Conservation (phyloP, 176 grass and related monocot genomes). For the Poa pratensis region DNA sequence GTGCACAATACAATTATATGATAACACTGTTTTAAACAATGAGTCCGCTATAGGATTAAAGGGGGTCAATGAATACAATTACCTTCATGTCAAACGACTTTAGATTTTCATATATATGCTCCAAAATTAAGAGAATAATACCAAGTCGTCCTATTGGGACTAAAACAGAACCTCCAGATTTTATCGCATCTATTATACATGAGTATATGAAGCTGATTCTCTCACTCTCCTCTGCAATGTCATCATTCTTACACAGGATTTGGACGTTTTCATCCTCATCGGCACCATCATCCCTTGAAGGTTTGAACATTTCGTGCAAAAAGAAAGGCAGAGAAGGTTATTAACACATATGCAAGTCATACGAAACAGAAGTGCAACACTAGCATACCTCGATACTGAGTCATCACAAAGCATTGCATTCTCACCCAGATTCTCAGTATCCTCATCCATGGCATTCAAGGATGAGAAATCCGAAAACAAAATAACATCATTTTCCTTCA, state of each 20-base stretch:
- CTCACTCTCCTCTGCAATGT: conserved; percentile 73
- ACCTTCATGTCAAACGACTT: conserved; percentile 69
- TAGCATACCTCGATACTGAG: conserved; percentile 45
- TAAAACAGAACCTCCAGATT: conserved; percentile 85
- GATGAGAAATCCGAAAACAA: conserved; percentile 91
- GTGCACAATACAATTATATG: background rate
- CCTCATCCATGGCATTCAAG: conserved; percentile 54
- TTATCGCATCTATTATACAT: conserved; percentile 68
- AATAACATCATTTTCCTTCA: conserved; percentile 74
- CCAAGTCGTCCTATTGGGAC: conserved; percentile 68
- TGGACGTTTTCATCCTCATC: conserved; percentile 44
- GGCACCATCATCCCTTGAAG: conserved; percentile 44
- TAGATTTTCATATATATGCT: conserved; percentile 62
- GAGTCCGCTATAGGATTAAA: background rate
- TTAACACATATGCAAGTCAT: background rate
- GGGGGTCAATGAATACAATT: conserved; percentile 24
- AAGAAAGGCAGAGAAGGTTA: background rate
- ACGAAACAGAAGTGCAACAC: conserved; percentile 23
- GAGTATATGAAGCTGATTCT: conserved; percentile 85
- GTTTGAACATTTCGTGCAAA: conserved; percentile 28
- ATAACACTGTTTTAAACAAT: background rate
- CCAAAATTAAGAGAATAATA: conserved; percentile 66
- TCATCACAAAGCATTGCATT: conserved; percentile 34
- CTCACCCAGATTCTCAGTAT: conserved; percentile 41
- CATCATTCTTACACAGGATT: conserved; percentile 62